These are phyloP conservation scores for Paspalum notatum DNA, from an alignment of 176 grass and related monocot species.

Conservation along the genomic window DNA sequence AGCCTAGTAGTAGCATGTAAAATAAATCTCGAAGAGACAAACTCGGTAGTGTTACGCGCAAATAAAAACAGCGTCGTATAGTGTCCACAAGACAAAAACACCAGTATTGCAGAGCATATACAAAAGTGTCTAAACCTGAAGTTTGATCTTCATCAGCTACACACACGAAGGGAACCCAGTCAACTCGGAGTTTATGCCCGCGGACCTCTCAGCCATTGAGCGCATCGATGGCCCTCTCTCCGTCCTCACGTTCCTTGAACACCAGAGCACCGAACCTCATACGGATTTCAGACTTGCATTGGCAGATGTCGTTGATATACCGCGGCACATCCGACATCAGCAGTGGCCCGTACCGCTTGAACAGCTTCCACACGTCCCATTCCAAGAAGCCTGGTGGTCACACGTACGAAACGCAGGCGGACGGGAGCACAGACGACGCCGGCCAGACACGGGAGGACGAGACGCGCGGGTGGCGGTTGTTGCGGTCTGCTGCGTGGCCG, in stretches of 20 bases:
- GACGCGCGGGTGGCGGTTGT: too few relatives aligned
- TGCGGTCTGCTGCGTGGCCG: too few relatives aligned
- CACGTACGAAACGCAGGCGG: neutral
- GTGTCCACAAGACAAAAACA: too few relatives aligned
- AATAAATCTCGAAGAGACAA: too few relatives aligned
- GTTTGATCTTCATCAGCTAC: too few relatives aligned
- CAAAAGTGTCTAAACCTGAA: too few relatives aligned
- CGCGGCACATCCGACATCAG: constrained; percentile 2
- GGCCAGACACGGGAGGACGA: too few relatives aligned
- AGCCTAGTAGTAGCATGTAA: too few relatives aligned
- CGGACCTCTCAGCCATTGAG: neutral
- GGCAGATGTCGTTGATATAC: neutral
- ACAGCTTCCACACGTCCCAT: neutral
- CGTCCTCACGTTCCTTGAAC: constrained; percentile 25
- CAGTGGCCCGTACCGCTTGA: neutral
- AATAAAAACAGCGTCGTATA: too few relatives aligned
- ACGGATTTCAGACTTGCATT: neutral
- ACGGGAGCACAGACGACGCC: too few relatives aligned
- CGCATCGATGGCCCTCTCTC: neutral
- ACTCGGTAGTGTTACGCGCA: too few relatives aligned
- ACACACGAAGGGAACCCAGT: constrained; percentile 29
- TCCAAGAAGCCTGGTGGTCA: neutral
- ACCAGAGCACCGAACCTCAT: neutral
- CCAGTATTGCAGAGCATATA: too few relatives aligned
- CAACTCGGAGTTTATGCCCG: constrained; percentile 23